Evolutionary conservation across 2,329 filamentous ascomycete species (phyloP).

Genomic region (Xylariaceae sp.): DNA sequence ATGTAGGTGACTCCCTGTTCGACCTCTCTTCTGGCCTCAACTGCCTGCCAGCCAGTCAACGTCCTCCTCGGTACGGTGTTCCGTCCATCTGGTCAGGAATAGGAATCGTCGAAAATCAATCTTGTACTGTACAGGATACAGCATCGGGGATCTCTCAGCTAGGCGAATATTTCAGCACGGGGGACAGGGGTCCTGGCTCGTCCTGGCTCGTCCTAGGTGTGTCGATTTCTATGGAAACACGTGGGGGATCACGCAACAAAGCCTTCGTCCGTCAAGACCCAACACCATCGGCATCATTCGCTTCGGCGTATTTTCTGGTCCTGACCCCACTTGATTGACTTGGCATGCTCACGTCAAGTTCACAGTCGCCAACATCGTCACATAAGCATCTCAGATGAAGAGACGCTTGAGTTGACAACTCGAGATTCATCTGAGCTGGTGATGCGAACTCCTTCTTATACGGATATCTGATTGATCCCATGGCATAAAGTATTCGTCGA

Average conservation of each 20-base stretch:
- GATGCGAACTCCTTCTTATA: too few species aligned
- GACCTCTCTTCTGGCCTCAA: background rate
- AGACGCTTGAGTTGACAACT: background rate
- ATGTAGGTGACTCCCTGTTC: background rate
- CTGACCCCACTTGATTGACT: constrained; percentile 23
- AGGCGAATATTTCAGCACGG: constrained; percentile 22
- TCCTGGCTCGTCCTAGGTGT: constrained; percentile 8
- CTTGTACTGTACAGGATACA: constrained; percentile 13
- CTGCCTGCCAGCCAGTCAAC: background rate
- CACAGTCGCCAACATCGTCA: background rate
- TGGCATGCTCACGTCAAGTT: constrained; percentile 28
- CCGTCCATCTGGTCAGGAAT: too few species aligned
- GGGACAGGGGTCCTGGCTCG: constrained; percentile 8
- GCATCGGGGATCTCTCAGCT: background rate
- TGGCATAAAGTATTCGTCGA: background rate
- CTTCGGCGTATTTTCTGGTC: constrained; percentile 24
- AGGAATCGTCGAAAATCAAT: background rate
- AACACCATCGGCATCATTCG: background rate
- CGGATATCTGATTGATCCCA: background rate
- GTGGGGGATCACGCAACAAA: constrained; percentile 11
- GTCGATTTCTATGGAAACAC: constrained; percentile 15
- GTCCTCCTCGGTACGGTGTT: background rate
- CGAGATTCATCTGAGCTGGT: background rate
- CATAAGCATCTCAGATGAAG: background rate
- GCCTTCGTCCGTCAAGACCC: constrained; percentile 2